Conservation (phyloP, 2,329 filamentous ascomycete species). For the Penicillium sp. region DNA sequence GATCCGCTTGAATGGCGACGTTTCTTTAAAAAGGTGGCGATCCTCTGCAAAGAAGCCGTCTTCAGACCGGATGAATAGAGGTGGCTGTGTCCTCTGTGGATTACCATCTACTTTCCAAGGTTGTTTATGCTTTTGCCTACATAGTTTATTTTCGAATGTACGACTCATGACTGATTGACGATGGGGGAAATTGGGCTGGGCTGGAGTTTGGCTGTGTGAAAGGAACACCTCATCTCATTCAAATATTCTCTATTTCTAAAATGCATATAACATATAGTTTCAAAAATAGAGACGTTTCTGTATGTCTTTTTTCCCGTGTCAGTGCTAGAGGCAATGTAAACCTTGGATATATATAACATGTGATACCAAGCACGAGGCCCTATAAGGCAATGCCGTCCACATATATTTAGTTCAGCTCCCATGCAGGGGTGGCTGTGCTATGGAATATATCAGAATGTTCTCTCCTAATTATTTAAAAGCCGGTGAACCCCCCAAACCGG, state of each 20-base stretch:
- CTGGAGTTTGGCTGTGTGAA: conserved; percentile 8
- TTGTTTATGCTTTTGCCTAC: neutral
- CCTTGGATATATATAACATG: neutral
- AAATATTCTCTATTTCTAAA: neutral
- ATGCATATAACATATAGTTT: conserved; percentile 4
- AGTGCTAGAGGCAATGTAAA: neutral
- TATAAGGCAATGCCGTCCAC: neutral
- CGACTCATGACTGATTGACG: conserved; percentile 13
- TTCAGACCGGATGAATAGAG: conserved; percentile 54
- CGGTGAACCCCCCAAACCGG: neutral
- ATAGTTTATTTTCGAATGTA: conserved; percentile 1
- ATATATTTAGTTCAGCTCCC: neutral
- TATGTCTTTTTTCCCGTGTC: neutral
- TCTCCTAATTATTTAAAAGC: neutral
- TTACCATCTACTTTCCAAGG: neutral
- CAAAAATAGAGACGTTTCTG: neutral
- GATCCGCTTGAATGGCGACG: conserved; percentile 95
- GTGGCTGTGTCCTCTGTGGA: neutral
- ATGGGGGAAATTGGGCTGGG: neutral
- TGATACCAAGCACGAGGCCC: neutral
- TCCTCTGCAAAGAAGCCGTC: conserved; percentile 82
- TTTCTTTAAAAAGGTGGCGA: conserved; percentile 93
- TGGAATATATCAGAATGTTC: neutral
- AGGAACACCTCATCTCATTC: neutral
- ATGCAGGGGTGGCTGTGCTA: neutral